Percentiles rank a stretch among this genome's conserved stretches.
Conservation (phyloP, 176 grass and related monocot genomes). For the Lolium perenne region DNA sequence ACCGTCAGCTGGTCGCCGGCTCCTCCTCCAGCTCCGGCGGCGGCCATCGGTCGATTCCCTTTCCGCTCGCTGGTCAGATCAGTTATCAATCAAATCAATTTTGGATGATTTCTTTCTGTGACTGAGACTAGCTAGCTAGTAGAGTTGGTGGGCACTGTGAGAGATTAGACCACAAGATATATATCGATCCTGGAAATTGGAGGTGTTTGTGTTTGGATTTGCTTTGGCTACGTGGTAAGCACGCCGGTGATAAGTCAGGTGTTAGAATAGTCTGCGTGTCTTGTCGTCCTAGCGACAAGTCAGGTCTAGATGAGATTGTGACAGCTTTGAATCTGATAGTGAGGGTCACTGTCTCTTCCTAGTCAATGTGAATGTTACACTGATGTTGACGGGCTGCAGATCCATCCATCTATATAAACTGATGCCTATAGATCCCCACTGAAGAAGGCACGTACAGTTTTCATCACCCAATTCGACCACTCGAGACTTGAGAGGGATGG, state of each 20-base stretch:
- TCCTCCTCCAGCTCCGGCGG: constrained; percentile 15
- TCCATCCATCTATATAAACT: too few species aligned
- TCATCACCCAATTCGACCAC: too few species aligned
- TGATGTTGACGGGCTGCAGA: too few species aligned
- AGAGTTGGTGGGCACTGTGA: neutral
- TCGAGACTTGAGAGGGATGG: too few species aligned
- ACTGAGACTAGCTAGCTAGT: neutral
- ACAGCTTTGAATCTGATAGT: too few species aligned
- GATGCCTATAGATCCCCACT: too few species aligned
- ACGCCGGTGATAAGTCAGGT: neutral
- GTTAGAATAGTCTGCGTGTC: neutral
- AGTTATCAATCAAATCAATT: neutral
- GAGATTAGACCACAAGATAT: neutral
- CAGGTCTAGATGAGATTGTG: too few species aligned
- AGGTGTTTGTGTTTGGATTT: constrained; percentile 9
- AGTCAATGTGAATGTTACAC: too few species aligned
- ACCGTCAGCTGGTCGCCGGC: constrained; percentile 38
- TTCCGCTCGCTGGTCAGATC: neutral
- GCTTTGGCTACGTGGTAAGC: neutral
- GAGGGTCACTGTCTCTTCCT: too few species aligned
- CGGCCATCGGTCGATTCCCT: constrained; percentile 10
- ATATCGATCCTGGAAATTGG: neutral
- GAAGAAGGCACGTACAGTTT: too few species aligned
- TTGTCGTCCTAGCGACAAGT: neutral
- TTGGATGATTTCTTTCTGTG: neutral